These are phyloP conservation scores for Trichosporon sp. DNA, from an alignment of 1,284 basidiomycete species.

Conservation along the genomic window DNA sequence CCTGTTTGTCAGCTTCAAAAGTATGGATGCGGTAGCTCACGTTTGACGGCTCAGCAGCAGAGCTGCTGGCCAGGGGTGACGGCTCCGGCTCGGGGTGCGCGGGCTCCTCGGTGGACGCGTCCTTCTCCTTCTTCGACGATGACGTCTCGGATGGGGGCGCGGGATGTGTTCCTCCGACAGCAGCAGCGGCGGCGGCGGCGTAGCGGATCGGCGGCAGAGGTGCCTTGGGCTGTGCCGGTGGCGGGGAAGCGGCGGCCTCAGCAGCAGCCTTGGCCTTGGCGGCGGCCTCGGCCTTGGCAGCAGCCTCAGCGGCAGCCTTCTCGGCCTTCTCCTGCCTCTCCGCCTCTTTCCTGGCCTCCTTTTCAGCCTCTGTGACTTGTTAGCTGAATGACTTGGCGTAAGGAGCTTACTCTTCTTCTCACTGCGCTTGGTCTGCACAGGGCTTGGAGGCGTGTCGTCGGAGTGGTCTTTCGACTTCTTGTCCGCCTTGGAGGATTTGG, in stretches of 20 bases:
- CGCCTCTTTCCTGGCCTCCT: slow-evolving; percentile 28
- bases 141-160: slow-evolving; percentile 63
- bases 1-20: slow-evolving; percentile 23
- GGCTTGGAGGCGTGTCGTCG: slow-evolving; percentile 42
- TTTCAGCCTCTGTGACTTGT: slow-evolving; percentile 29
- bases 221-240: slow-evolving; percentile 54
- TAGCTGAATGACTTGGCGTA: not conserved
- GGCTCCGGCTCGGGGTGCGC: slow-evolving; percentile 21
- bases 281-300: slow-evolving; percentile 26
- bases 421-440: slow-evolving; percentile 41
- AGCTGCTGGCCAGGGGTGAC: slow-evolving; percentile 10
- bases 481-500: slow-evolving; percentile 48
- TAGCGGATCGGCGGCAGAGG: slow-evolving; percentile 78
- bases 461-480: slow-evolving; percentile 36
- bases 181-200: slow-evolving; percentile 86
- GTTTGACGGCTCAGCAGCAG: slow-evolving; percentile 27
- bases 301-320: slow-evolving; percentile 26
- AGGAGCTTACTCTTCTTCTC: slow-evolving; percentile 30
- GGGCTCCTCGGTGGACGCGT: slow-evolving; percentile 29
- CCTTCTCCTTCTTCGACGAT: slow-evolving; percentile 18
- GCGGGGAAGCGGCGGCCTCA: slow-evolving; percentile 35
- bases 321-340: slow-evolving; percentile 23
- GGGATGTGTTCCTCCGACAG: slow-evolving; percentile 59
- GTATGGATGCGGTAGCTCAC: slow-evolving; percentile 25
- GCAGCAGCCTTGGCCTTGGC: slow-evolving; percentile 35